A percentile compares a stretch with the other conserved stretches of the same genome.
These are phyloP conservation scores for Hura crepitans DNA, from an alignment of 441 rosid species.

Conservation along the genomic window DNA sequence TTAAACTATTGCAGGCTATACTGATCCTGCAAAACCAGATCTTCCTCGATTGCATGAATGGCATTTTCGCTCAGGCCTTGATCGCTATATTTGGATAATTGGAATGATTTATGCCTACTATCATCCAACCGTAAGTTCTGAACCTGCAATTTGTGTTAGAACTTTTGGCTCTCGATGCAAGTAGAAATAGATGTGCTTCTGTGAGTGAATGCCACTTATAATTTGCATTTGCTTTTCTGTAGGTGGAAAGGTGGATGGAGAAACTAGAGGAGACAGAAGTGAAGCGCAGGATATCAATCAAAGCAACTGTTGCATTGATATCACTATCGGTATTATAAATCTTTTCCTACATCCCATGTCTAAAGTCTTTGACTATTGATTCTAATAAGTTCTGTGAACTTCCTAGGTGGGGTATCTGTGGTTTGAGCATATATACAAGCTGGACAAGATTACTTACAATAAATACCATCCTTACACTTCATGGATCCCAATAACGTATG, in stretches of 20 bases:
- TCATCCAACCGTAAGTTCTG: constrained; percentile 78
- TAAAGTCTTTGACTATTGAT: constrained; percentile 1
- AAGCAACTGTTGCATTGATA: constrained; percentile 52
- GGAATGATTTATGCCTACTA: constrained; percentile 98
- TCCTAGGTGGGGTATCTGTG: constrained; percentile 86
- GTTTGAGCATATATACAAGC: constrained; percentile 83
- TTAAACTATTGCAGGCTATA: constrained; percentile 59
- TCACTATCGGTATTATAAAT: constrained; percentile 60
- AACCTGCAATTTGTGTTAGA: neutral
- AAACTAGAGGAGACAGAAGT: constrained; percentile 88
- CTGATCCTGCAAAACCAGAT: constrained; percentile 90
- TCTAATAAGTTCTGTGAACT: constrained; percentile 21
- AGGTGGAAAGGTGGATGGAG: constrained; percentile 99
- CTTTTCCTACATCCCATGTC: constrained; percentile 1
- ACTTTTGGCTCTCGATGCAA: constrained; percentile 22
- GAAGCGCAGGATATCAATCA: constrained; percentile 62
- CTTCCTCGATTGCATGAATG: constrained; percentile 79
- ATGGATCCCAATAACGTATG: constrained; percentile 97
- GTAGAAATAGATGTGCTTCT: neutral
- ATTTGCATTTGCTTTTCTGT: constrained; percentile 18
- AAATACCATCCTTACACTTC: constrained; percentile 97
- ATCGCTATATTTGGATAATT: constrained; percentile 96
- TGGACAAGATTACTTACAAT: constrained; percentile 92
- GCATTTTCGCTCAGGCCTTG: constrained; percentile 99
- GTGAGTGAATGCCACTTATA: constrained; percentile 10